Percentiles rank a stretch among this genome's conserved stretches.
phyloP scores from a whole-genome alignment of 495 filamentous ascomycete species.

The Podospora pseudopauciseta region DNA sequence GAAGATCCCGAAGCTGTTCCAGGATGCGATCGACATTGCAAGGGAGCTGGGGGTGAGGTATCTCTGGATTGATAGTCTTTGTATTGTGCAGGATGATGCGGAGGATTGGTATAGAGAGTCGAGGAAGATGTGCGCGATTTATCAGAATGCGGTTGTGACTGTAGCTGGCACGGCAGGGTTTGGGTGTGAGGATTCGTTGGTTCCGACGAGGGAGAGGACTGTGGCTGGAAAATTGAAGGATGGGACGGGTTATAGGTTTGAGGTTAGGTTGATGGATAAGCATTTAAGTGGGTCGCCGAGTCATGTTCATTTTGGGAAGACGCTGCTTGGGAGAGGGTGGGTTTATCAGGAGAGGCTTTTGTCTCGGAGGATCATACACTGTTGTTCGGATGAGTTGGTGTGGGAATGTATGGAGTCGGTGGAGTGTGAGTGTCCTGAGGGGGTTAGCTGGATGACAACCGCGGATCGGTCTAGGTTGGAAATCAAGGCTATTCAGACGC shows the following conservation, averaged over 20 bases:
- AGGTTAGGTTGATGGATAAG: neutral
- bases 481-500: neutral
- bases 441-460: too few species aligned
- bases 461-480: neutral
- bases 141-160: neutral
- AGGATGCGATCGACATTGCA: neutral
- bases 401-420: constrained; percentile 1
- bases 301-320: neutral
- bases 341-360: neutral
- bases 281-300: neutral
- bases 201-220: neutral
- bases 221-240: neutral
- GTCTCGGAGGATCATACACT: neutral
- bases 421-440: neutral
- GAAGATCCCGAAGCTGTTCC: neutral
- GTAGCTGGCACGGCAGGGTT: neutral
- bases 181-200: neutral
- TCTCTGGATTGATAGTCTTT: constrained; percentile 4
- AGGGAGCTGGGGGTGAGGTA: neutral
- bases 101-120: neutral
- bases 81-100: neutral
- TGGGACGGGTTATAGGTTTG: neutral
- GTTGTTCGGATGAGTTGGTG: neutral
- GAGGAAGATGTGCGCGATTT: neutral
- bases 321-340: neutral